Conservation (phyloP, 352 stramenopile genomes). For the Globisporangium irregulare region DNA sequence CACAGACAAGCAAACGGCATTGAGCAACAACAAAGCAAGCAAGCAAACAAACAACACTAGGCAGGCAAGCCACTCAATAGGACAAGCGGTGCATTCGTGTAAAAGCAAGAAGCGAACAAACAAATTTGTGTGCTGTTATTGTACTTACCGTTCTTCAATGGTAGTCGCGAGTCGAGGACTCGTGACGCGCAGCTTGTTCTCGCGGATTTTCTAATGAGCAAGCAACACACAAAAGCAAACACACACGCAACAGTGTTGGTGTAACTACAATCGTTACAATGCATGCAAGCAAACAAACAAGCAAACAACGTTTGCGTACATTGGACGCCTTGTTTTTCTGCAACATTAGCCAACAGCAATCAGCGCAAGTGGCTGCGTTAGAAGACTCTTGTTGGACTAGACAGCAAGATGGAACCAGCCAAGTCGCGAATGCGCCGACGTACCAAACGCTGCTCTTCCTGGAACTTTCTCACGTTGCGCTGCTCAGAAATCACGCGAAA, state of each 20-base stretch:
- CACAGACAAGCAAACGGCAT: not conserved
- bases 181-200: slow-evolving; percentile 47
- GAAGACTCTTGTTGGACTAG: not conserved
- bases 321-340: slow-evolving; percentile 41
- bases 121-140: not conserved
- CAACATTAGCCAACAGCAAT: not conserved
- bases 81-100: not conserved
- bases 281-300: not conserved
- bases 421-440: not conserved
- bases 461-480: slow-evolving; percentile 15
- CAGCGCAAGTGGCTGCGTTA: not conserved
- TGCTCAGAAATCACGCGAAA: slow-evolving; percentile 15
- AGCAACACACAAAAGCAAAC: not conserved
- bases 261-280: not conserved
- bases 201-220: slow-evolving; percentile 47
- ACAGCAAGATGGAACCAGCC: not conserved
- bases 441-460: slow-evolving; percentile 17
- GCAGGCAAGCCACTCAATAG: not conserved
- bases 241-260: not conserved
- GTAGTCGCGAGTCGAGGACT: slow-evolving; percentile 24
- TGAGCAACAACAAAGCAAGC: not conserved
- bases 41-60: not conserved
- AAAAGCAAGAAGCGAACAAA: not conserved
- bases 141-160: slow-evolving; percentile 24
- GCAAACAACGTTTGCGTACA: slow-evolving; percentile 4